Percentiles rank a stretch among this genome's conserved stretches.
Conservation (phyloP, 345 rosid genomes). For the Lepidium aucheri region DNA sequence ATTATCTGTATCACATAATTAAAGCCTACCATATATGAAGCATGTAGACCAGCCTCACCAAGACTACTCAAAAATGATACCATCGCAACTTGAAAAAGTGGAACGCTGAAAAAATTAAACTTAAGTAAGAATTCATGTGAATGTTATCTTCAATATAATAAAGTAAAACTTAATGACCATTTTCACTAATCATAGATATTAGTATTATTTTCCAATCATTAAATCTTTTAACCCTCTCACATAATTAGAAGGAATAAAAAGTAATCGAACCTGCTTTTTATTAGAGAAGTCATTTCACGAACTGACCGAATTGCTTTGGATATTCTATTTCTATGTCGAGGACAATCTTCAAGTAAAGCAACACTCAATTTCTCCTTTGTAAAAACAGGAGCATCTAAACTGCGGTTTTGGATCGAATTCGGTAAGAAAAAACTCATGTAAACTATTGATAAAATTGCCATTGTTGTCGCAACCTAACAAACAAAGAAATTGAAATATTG, state of each 20-base stretch:
- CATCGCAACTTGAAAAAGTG: slow-evolving; percentile 65
- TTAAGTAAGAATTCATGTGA: background rate
- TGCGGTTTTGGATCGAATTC: slow-evolving; percentile 37
- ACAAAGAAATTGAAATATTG: background rate
- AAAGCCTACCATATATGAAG: slow-evolving; percentile 57
- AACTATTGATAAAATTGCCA: slow-evolving; percentile 40
- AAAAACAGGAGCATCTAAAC: slow-evolving; percentile 35
- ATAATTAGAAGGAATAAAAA: background rate
- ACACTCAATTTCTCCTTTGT: slow-evolving; percentile 23
- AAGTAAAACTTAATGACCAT: background rate
- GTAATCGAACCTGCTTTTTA: slow-evolving; percentile 55
- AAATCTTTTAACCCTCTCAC: background rate
- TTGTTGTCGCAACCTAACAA: slow-evolving; percentile 43
- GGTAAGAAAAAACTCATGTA: slow-evolving; percentile 71
- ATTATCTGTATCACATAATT: background rate
- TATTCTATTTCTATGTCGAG: slow-evolving; percentile 10
- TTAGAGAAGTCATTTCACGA: slow-evolving; percentile 40
- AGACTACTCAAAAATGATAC: slow-evolving; percentile 70
- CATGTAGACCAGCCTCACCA: slow-evolving; percentile 65
- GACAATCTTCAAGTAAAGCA: slow-evolving; percentile 18
- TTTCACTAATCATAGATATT: background rate
- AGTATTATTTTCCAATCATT: background rate
- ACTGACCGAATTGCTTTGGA: slow-evolving; percentile 46
- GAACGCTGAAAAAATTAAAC: slow-evolving; percentile 36
- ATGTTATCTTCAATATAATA: background rate